Percentiles rank a stretch among this genome's conserved stretches.
phyloP scores from a whole-genome alignment of 148 eudicot genomes.

The Amaranthus cruentus region DNA sequence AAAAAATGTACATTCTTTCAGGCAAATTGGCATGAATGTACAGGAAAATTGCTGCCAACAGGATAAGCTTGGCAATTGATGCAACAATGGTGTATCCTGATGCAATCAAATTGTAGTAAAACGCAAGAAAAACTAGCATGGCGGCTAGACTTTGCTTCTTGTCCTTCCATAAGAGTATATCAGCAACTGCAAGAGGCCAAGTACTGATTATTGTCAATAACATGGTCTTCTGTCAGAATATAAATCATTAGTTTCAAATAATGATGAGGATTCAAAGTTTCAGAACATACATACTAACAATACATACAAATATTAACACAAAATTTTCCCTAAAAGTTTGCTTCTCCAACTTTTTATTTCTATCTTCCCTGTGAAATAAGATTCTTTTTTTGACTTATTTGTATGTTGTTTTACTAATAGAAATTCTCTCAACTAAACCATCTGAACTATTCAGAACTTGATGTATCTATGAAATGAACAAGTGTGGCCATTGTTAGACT shows the following conservation, averaged over 20 bases:
- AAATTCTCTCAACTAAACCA: no score
- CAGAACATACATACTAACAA: not conserved
- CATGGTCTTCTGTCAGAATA: not conserved
- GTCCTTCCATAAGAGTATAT: constrained; percentile 79
- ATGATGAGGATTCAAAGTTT: not conserved
- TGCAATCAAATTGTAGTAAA: constrained; percentile 67
- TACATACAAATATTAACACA: not conserved
- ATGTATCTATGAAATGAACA: no score
- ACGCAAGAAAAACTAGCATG: constrained; percentile 45
- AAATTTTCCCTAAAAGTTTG: not conserved
- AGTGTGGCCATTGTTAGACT: no score
- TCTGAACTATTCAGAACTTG: no score
- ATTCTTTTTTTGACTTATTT: no score
- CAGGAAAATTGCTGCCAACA: constrained; percentile 52
- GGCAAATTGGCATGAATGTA: constrained; percentile 69
- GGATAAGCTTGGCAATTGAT: constrained; percentile 54
- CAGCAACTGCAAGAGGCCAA: constrained; percentile 64
- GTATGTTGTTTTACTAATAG: no score
- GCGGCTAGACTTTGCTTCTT: constrained; percentile 45
- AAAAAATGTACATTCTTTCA: constrained; percentile 47
- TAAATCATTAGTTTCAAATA: not conserved
- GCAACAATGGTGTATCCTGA: constrained; percentile 61
- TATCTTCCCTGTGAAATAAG: not conserved
- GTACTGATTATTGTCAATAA: constrained; percentile 10
- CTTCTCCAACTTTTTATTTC: not conserved